phyloP scores from a whole-genome alignment of 2,329 filamentous ascomycete genomes.

The Pleurostoma richardsiae region DNA sequence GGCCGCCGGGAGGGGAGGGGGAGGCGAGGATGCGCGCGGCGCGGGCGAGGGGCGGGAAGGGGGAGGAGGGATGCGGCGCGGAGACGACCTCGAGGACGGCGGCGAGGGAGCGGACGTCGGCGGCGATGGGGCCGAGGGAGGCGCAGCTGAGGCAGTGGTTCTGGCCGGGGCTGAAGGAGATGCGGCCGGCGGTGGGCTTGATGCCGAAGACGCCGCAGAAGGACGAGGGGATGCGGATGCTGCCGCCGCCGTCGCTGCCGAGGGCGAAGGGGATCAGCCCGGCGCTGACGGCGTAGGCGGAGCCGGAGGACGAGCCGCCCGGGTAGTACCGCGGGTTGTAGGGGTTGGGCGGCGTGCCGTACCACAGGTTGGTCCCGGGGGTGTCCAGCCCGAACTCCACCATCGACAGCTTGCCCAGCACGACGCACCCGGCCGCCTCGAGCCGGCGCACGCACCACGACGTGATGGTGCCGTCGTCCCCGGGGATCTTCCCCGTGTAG shows the following conservation, averaged over 20 bases:
- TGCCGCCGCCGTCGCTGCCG: slow-evolving; percentile 70
- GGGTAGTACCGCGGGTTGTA: slow-evolving; percentile 70
- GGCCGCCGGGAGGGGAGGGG: slow-evolving; percentile 8
- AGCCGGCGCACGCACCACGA: slow-evolving; percentile 65
- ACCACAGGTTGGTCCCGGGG: slow-evolving; percentile 68
- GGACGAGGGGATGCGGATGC: slow-evolving; percentile 65
- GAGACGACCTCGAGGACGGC: slow-evolving; percentile 61
- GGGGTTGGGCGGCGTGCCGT: slow-evolving; percentile 72
- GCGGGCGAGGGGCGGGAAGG: slow-evolving; percentile 40
- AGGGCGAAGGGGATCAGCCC: slow-evolving; percentile 69
- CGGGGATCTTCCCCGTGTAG: slow-evolving; percentile 42
- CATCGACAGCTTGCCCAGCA: slow-evolving; percentile 71
- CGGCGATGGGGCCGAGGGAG: slow-evolving; percentile 63
- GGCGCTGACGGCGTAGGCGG: slow-evolving; percentile 63
- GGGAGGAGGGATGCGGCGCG: slow-evolving; percentile 53
- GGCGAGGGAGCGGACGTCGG: slow-evolving; percentile 62
- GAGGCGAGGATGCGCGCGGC: slow-evolving; percentile 12
- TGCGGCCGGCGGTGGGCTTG: slow-evolving; percentile 63
- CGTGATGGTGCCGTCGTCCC: slow-evolving; percentile 42
- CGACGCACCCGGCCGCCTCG: slow-evolving; percentile 64
- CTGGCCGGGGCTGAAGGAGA: slow-evolving; percentile 56
- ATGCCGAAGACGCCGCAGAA: slow-evolving; percentile 73
- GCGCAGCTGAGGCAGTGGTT: slow-evolving; percentile 57
- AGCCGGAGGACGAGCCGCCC: slow-evolving; percentile 71
- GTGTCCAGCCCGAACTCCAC: slow-evolving; percentile 73